A percentile compares a stretch with the other conserved stretches of the same genome.
Evolutionary conservation across 805 yeast genomes (phyloP).

Genomic region (Candida cerambycidarum): DNA sequence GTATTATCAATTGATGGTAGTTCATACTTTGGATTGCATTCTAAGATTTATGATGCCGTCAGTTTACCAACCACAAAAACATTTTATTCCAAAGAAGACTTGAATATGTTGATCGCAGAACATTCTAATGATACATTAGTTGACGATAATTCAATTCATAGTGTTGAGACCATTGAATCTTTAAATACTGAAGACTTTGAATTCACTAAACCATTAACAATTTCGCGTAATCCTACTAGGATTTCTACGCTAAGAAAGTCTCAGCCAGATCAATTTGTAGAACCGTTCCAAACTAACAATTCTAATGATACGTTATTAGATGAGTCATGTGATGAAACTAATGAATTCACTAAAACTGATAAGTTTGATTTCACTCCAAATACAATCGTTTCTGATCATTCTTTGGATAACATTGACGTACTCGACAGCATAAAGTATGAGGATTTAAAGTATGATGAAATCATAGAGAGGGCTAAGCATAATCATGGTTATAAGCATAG

Average conservation of each 20-base stretch:
- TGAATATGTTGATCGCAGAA: slow-evolving; percentile 21
- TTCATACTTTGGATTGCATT: slow-evolving; percentile 58
- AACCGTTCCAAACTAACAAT: slow-evolving; percentile 2
- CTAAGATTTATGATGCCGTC: slow-evolving; percentile 35
- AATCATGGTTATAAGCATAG: neutral
- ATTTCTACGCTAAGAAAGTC: neutral
- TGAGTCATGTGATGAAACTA: neutral
- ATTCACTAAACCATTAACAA: slow-evolving; percentile 14
- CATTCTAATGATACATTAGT: slow-evolving; percentile 18
- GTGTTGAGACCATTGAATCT: slow-evolving; percentile 2
- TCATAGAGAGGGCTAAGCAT: neutral
- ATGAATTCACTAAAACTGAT: no score
- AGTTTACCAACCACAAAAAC: slow-evolving; percentile 16
- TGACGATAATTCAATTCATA: slow-evolving; percentile 10
- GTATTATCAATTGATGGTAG: slow-evolving; percentile 55
- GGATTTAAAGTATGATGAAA: slow-evolving; percentile 2
- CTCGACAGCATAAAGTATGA: neutral
- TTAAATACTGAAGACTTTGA: slow-evolving; percentile 9
- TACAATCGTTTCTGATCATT: neutral
- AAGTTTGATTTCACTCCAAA: slow-evolving; percentile 3
- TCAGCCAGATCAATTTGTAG: no score
- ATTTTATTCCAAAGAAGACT: slow-evolving; percentile 32
- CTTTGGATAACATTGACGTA: neutral
- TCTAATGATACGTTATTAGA: slow-evolving; percentile 17
- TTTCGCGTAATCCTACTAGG: slow-evolving; percentile 12